These are phyloP conservation scores for Cubamyces lactineus DNA, from an alignment of 768 basidiomycete genomes.

Conservation along the genomic window DNA sequence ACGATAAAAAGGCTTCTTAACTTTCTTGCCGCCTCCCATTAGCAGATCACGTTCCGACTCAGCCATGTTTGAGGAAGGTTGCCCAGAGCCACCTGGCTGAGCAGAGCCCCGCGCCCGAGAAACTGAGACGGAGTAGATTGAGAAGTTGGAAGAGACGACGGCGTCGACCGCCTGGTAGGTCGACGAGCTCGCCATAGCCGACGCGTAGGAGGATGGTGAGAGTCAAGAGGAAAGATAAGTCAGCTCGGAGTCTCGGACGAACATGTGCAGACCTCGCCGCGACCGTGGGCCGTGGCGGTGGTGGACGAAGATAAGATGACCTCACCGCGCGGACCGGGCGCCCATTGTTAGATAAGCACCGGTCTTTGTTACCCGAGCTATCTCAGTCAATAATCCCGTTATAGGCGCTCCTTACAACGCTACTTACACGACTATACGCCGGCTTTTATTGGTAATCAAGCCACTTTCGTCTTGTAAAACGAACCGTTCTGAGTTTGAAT, in stretches of 20 bases:
- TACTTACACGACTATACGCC: neutral
- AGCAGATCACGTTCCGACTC: conserved; percentile 39
- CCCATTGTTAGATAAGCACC: neutral
- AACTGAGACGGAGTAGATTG: conserved; percentile 29
- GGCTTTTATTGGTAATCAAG: neutral
- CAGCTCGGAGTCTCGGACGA: neutral
- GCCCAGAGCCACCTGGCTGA: neutral
- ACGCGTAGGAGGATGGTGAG: conserved; percentile 5
- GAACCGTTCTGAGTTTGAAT: conserved; percentile 25
- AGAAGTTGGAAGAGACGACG: conserved; percentile 31
- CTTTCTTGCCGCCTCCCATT: conserved; percentile 27
- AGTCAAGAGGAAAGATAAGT: conserved; percentile 10
- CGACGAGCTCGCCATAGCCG: conserved; percentile 20
- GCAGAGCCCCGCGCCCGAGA: conserved; percentile 20
- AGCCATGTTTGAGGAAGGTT: neutral
- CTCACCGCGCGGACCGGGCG: conserved; percentile 16
- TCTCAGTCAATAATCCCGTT: neutral
- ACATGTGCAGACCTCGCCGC: conserved; percentile 3
- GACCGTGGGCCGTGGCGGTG: conserved; percentile 9
- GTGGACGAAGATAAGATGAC: conserved; percentile 20
- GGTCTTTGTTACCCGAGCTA: neutral
- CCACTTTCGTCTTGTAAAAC: neutral
- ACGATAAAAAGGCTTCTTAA: conserved; percentile 53
- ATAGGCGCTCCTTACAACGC: neutral
- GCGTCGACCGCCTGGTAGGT: conserved; percentile 31